A percentile compares a stretch with the other conserved stretches of the same genome.
Conservation (phyloP, 352 stramenopile genomes). For the Pythium guiyangense region DNA sequence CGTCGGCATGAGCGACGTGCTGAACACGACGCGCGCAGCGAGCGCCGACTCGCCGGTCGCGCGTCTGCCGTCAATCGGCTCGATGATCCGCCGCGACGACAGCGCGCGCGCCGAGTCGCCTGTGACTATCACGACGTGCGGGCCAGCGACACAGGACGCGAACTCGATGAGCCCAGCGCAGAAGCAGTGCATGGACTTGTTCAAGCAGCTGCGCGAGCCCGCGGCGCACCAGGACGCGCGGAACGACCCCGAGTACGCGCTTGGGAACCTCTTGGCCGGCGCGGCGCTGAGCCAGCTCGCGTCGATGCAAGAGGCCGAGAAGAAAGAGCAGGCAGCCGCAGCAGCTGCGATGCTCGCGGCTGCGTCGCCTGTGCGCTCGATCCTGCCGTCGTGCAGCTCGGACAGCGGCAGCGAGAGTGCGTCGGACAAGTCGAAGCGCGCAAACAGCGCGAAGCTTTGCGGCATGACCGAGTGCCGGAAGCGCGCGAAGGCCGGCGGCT, state of each 20-base stretch:
- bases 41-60: slow-evolving; percentile 24
- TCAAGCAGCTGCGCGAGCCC: slow-evolving; percentile 49
- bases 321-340: slow-evolving; percentile 11
- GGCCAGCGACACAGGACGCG: slow-evolving; percentile 1
- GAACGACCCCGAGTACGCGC: slow-evolving; percentile 20
- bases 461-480: slow-evolving; percentile 70
- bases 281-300: slow-evolving; percentile 45
- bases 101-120: slow-evolving; percentile 15
- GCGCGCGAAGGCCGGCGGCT: slow-evolving; percentile 72
- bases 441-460: slow-evolving; percentile 72
- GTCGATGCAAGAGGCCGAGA: slow-evolving; percentile 15
- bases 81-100: slow-evolving; percentile 59
- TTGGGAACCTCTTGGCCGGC: slow-evolving; percentile 44
- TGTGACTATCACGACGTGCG: slow-evolving; percentile 5
- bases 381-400: slow-evolving; percentile 8
- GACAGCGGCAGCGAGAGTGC: slow-evolving; percentile 4
- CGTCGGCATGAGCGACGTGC: slow-evolving; percentile 66
- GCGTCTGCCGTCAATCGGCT: slow-evolving; percentile 58
- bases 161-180: slow-evolving; percentile 47
- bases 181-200: slow-evolving; percentile 62
- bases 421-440: slow-evolving; percentile 37
- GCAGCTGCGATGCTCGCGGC: not conserved
- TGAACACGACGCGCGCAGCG: slow-evolving; percentile 27
- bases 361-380: slow-evolving; percentile 15
- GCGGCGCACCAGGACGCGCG: slow-evolving; percentile 15